Evolutionary conservation across 2,329 filamentous ascomycete genomes (phyloP).

Genomic region (Trichoderma arundinaceum): DNA sequence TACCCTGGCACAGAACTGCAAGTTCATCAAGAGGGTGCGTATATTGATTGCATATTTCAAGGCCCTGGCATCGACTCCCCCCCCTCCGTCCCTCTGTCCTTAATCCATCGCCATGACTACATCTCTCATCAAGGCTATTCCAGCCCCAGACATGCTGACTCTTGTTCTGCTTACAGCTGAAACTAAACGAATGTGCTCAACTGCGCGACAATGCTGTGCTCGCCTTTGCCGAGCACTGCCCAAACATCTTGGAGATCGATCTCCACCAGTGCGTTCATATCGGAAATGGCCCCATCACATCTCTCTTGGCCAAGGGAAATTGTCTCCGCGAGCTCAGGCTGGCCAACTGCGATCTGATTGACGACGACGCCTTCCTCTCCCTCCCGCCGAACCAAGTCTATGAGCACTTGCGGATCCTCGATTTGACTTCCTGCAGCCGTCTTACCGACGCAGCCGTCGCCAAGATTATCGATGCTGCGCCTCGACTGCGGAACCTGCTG

Average conservation of each 20-base stretch:
- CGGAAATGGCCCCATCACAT: conserved; percentile 81
- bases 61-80: background rate
- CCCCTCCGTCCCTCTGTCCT: background rate
- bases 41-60: background rate
- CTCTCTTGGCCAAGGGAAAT: conserved; percentile 76
- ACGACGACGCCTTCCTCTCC: conserved; percentile 84
- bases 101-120: background rate
- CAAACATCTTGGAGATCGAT: conserved; percentile 94
- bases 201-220: conserved; percentile 81
- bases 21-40: conserved; percentile 82
- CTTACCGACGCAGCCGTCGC: conserved; percentile 87
- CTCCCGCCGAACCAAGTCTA: conserved; percentile 73
- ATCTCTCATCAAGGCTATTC: background rate
- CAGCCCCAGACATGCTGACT: conserved; percentile 13
- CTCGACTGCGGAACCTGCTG: conserved; percentile 88
- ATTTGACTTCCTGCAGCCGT: conserved; percentile 85
- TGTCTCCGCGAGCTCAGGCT: conserved; percentile 90
- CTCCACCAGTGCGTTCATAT: conserved; percentile 83
- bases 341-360: conserved; percentile 82
- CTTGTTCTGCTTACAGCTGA: conserved; percentile 64
- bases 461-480: conserved; percentile 84
- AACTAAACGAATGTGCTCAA: conserved; percentile 91
- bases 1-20: conserved; percentile 79
- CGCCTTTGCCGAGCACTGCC: conserved; percentile 86
- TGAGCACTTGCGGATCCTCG: conserved; percentile 89